Base-by-base conservation (phyloP, 306 rosid species). In the Amphicarpaea edgeworthii region DNA sequence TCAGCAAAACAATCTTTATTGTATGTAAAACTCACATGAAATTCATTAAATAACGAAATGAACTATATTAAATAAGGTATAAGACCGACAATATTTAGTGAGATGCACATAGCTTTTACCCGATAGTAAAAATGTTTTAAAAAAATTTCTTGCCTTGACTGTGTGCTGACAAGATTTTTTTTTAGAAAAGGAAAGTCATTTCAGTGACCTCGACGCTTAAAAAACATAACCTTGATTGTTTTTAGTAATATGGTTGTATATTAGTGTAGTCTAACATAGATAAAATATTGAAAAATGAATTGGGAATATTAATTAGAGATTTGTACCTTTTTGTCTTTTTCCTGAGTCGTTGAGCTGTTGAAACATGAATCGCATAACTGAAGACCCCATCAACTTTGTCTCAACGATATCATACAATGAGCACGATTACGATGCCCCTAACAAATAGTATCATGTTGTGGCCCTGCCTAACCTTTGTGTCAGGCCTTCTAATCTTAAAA, bases 341-440 rank as follows among this genome's bases (percentile, higher is more conserved):
- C 7, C 20, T 16, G 24, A 30, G 37, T 10, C 3, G 57, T 57
- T 5, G 28, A 57, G 70, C 49, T 55, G 61, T 68, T 77, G n/a
- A 69, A 57, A 41, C 54, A 8, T 63, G 41, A 50, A 51, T 12
- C 23, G 32, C 32, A 15, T 3, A 34, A 15, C 28, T 24, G 70
- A 58, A 46, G 75, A 55, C 54, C 83, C 71, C 72, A 38, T 11
- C 65, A 38, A 6, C 15, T 24, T 40, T 40, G 26, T 79, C 83
- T 79, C 59, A 38, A 60, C 61, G 37, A 61, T 68, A 14, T 30
- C 30, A 20, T 38, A 45, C 16, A 54, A 40, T 55, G 40, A 34
- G 6, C 9, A 34, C 40, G 9, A n/a, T 16, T n/a, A 53, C 10
- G 6, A 58, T 58, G 40, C 20, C 6, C 34, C 62, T 55, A 55